These are phyloP conservation scores for Oryza glumipatula DNA, from an alignment of 176 grass and related monocot species.

Conservation along the genomic window DNA sequence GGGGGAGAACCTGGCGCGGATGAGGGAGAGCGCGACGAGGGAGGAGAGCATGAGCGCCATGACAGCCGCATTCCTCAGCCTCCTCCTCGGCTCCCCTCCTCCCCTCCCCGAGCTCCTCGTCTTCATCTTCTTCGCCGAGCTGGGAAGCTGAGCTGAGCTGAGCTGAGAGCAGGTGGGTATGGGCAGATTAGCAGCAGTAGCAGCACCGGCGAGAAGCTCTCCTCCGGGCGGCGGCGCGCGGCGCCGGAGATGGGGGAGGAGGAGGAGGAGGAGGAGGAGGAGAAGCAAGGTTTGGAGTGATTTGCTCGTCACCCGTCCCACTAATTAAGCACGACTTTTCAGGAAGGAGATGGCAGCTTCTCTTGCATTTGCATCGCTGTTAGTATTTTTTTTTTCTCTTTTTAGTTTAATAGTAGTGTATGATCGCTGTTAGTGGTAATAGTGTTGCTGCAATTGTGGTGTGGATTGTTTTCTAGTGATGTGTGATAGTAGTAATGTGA, in stretches of 20 bases:
- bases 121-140: conserved; percentile 50
- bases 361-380: no score
- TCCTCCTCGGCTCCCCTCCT: conserved; percentile 42
- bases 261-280: background rate
- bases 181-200: background rate
- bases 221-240: background rate
- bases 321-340: background rate
- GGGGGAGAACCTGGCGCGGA: conserved; percentile 57
- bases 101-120: conserved; percentile 43
- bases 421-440: no score
- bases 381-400: no score
- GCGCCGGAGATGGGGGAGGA: background rate
- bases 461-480: no score
- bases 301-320: background rate
- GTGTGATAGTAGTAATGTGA: no score
- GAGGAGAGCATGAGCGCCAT: conserved; percentile 61
- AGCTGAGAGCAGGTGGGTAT: no score
- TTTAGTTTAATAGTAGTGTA: no score
- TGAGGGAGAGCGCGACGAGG: conserved; percentile 59
- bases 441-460: no score
- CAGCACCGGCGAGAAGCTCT: background rate
- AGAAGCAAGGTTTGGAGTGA: background rate
- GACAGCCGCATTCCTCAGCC: conserved; percentile 55
- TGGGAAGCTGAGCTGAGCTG: background rate
- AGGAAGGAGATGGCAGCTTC: background rate